phyloP scores from a whole-genome alignment of 257 asterid genomes.

The Solanum tarijense region DNA sequence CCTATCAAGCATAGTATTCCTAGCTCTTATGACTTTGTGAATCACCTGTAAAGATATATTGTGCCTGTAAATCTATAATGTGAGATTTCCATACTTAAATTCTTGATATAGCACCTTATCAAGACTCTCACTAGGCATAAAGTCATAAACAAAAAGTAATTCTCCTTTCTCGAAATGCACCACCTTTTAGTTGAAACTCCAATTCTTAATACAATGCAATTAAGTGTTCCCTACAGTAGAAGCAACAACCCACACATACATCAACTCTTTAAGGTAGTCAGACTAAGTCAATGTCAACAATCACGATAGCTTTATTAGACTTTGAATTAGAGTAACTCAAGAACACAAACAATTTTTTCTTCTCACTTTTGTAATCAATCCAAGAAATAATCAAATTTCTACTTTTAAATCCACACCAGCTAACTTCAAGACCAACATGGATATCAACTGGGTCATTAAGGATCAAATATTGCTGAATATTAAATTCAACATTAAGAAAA shows the following conservation, averaged over 20 bases:
- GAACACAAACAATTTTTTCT: slow-evolving; percentile 45
- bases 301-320: slow-evolving; percentile 43
- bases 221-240: slow-evolving; percentile 21
- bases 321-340: slow-evolving; percentile 61
- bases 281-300: slow-evolving; percentile 51
- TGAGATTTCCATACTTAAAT: slow-evolving; percentile 18
- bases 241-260: slow-evolving; percentile 74
- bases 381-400: slow-evolving; percentile 69
- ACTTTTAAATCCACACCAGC: slow-evolving; percentile 29
- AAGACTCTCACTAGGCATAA: slow-evolving; percentile 78
- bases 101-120: slow-evolving; percentile 48
- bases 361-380: slow-evolving; percentile 59
- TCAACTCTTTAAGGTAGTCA: slow-evolving; percentile 30
- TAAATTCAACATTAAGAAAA: too few relatives aligned
- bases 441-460: too few relatives aligned
- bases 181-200: slow-evolving; percentile 54
- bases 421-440: too few relatives aligned
- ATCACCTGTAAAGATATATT: slow-evolving; percentile 84
- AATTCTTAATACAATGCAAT: slow-evolving; percentile 19
- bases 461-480: too few relatives aligned
- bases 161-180: slow-evolving; percentile 71
- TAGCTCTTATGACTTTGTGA: slow-evolving; percentile 38
- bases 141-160: slow-evolving; percentile 79
- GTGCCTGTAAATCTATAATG: slow-evolving; percentile 61
- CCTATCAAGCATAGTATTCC: slow-evolving; percentile 71